Base-by-base conservation (phyloP, 768 basidiomycete species). In the Podaxis pistillaris region DNA sequence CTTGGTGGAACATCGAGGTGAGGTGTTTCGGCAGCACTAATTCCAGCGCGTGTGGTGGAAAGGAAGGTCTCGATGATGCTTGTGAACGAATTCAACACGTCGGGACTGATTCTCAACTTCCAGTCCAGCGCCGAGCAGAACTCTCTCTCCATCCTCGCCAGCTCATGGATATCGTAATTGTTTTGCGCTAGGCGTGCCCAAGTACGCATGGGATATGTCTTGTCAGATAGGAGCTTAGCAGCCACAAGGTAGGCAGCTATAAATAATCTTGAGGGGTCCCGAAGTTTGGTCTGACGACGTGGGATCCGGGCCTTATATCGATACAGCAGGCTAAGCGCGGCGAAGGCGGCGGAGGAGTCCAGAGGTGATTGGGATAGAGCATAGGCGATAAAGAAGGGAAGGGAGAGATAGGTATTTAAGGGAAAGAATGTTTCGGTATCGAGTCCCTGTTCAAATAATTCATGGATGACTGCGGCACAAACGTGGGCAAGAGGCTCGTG, bases 131-230 rank as follows among this genome's bases (percentile, higher is more conserved):
- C 37, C 5, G 40, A 41, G 30, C 60, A 61, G 11, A 61, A 61
- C 17, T 40, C 60, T 24, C 28, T 24, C n/a, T 61, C 60, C 60
- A 61, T 61, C n/a, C 26, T 33, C 24, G 40, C 41, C 26, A 61
- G 30, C 22, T 61, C 60, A 15, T 53, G 38, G 17, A 44, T 41
- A 15, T 53, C 51, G 7, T 61, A 61, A 33, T 61, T 61, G 28
- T 61, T 61, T 26, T 61, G 60, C 7, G 51, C 60, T 30, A 61
- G 38, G 4, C 40, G 44, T n/a, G 40, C 52, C 60, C 60, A 61
- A 4, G 51, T 61, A 12, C 52, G 37, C 60, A 61, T 61, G 60
- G 51, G 40, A 22, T 53, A 61, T 7, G 37, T 11, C 36, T 33
- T 61, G 40, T 61, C 60, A 12, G 50, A 53, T 15, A 54, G 51